Evolutionary conservation across 2,329 filamentous ascomycete species (phyloP).

Genomic region (Ciborinia camelliae): DNA sequence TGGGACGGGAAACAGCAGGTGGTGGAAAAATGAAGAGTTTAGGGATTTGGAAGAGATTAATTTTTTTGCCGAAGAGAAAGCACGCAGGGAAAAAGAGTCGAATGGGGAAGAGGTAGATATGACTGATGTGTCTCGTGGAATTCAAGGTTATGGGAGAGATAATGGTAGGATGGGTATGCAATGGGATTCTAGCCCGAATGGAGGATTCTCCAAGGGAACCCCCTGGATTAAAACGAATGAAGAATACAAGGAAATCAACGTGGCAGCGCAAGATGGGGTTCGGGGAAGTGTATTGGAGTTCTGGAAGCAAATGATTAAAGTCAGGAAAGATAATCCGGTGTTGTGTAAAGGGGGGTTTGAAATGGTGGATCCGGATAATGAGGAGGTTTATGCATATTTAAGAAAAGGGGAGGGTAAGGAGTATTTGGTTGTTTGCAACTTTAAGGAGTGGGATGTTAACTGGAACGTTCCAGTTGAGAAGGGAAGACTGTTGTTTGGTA

Average conservation of each 20-base stretch:
- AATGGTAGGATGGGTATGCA: constrained; percentile 68
- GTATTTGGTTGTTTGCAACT: constrained; percentile 9
- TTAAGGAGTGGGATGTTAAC: neutral
- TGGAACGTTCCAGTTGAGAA: neutral
- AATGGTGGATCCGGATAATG: constrained; percentile 18
- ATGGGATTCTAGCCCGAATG: constrained; percentile 59
- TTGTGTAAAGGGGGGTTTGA: constrained; percentile 28
- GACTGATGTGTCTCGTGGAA: constrained; percentile 44
- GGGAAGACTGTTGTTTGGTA: neutral
- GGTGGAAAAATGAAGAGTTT: constrained; percentile 63
- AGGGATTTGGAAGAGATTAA: constrained; percentile 62
- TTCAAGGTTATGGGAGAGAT: constrained; percentile 60
- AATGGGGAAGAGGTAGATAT: constrained; percentile 33
- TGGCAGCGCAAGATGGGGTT: constrained; percentile 17
- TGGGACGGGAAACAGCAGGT: constrained; percentile 55
- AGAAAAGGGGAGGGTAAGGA: constrained; percentile 9
- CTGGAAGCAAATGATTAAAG: constrained; percentile 23
- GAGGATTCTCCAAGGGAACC: constrained; percentile 52
- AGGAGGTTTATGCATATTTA: constrained; percentile 16
- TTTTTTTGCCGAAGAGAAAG: constrained; percentile 37
- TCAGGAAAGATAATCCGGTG: constrained; percentile 23
- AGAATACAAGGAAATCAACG: constrained; percentile 50
- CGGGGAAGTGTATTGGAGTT: constrained; percentile 22
- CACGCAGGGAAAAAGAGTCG: constrained; percentile 34
- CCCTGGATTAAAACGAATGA: constrained; percentile 60